Conservation (phyloP, 2,329 filamentous ascomycete genomes). For the Calonectria montana region DNA sequence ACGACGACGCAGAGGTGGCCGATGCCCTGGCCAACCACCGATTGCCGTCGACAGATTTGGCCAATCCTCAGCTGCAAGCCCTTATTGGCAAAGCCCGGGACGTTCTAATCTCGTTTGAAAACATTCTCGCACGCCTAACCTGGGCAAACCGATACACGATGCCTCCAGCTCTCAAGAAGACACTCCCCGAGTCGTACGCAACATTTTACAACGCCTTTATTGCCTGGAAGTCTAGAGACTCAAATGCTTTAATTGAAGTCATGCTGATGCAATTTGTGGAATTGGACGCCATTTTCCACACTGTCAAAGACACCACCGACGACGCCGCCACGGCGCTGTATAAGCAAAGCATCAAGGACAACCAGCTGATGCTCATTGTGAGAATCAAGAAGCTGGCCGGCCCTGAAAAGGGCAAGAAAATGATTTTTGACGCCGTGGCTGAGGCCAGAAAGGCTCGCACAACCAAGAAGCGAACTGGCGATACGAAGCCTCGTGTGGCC, state of each 20-base stretch:
- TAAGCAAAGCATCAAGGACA: conserved; percentile 82
- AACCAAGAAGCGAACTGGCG: conserved; percentile 74
- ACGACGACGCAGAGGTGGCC: conserved; percentile 66
- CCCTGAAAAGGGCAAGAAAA: conserved; percentile 74
- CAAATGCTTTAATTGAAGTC: conserved; percentile 80
- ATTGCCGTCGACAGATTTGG: conserved; percentile 59
- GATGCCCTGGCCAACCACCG: conserved; percentile 42
- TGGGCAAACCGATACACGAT: conserved; percentile 75
- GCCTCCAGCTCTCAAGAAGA: conserved; percentile 70
- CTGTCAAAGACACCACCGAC: conserved; percentile 81
- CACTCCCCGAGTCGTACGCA: conserved; percentile 76
- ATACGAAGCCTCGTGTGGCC: conserved; percentile 76
- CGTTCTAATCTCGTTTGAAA: conserved; percentile 82
- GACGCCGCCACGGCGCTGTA: conserved; percentile 81
- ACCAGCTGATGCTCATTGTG: conserved; percentile 82
- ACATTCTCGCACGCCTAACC: conserved; percentile 74
- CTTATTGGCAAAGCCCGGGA: conserved; percentile 83
- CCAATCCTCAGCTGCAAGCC: conserved; percentile 74
- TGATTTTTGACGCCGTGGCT: conserved; percentile 80
- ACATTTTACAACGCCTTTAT: conserved; percentile 84
- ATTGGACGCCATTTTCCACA: conserved; percentile 85
- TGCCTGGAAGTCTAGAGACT: conserved; percentile 86
- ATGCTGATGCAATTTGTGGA: conserved; percentile 91
- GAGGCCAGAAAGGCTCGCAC: conserved; percentile 75
- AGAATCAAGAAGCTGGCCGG: conserved; percentile 84